A percentile compares a stretch with the other conserved stretches of the same genome.
Conservation (phyloP, 1,284 basidiomycete genomes). For the Inonotus obliquus region DNA sequence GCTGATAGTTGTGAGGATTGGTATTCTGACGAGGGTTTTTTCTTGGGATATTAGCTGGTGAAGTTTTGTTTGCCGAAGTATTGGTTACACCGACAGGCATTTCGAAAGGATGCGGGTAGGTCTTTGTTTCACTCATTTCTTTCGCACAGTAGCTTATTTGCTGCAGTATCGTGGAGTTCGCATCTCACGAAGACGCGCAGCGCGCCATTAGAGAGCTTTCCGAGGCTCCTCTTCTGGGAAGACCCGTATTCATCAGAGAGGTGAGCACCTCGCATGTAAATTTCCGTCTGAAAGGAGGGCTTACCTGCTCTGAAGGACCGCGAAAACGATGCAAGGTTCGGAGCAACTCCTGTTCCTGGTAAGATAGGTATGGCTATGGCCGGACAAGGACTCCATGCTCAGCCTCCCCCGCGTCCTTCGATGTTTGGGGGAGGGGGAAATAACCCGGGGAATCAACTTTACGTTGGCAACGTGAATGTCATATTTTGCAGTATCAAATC, state of each 20-base stretch:
- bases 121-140: conserved; percentile 22
- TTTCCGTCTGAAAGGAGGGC: neutral
- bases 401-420: conserved; percentile 68
- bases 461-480: conserved; percentile 79
- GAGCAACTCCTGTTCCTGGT: conserved; percentile 87
- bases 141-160: conserved; percentile 13
- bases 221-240: conserved; percentile 83
- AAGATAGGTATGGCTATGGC: conserved; percentile 92
- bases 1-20: conserved; percentile 65
- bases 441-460: conserved; percentile 85
- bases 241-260: conserved; percentile 95
- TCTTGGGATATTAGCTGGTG: conserved; percentile 85
- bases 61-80: conserved; percentile 98
- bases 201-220: conserved; percentile 83
- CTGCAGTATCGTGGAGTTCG: conserved; percentile 87
- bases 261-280: conserved; percentile 38
- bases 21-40: conserved; percentile 74
- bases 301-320: conserved; percentile 72
- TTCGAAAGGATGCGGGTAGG: conserved; percentile 97
- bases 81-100: conserved; percentile 93
- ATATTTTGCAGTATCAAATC: neutral
- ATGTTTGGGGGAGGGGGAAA: conserved; percentile 45
- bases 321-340: conserved; percentile 92
- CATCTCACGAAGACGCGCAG: conserved; percentile 78
- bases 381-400: conserved; percentile 69